Base-by-base conservation (phyloP, 2,329 filamentous ascomycete genomes). In the Dothidotthia symphoricarpi region DNA sequence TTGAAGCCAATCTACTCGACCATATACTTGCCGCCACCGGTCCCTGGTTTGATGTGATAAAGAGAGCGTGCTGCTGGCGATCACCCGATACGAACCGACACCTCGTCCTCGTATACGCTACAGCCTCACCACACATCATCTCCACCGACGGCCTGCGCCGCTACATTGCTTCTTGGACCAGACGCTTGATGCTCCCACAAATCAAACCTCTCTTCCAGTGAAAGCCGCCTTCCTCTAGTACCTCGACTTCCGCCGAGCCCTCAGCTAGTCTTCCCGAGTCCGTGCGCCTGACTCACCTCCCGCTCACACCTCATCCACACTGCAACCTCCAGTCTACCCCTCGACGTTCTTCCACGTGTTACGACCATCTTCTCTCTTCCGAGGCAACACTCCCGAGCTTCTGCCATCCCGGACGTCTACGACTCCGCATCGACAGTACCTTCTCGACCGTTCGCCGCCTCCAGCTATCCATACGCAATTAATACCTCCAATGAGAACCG, bases 401-500 rank as follows among this genome's bases (percentile, higher is more conserved):
- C 52, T 60, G 53, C 45, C 46, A 39, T 57, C 53, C 49, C 47
- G 57, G 61, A 60, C 61, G 43, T 50, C 53, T 31, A 55, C 50
- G 36, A 55, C 51, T 51, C 57, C 48, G 33, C 49, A 22, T 48
- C 54, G 45, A 47, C 43, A 43, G 41, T 38, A 35, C 31, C 49
- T 47, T 44, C 41, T 50, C 47, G 47, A 59, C 54, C 52, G 59
- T 62, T 67, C 64, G 64, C 64, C 66, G 63, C 66, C 47, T 49
- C 64, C 61, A 57, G 61, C 59, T 57, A 58, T 64, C 59, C 53
- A 54, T 61, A 63, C 49, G 53, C 50, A 61, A 58, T 61, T 67
- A 67, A 67, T 68, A 61, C 57, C 52, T 50, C 64, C 61, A 65
- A 68, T 71, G 69, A 68, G 61, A 60, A 66, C 54, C 52, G 69